Conservation (phyloP, 345 rosid genomes). For the Leavenworthia alabamica region DNA sequence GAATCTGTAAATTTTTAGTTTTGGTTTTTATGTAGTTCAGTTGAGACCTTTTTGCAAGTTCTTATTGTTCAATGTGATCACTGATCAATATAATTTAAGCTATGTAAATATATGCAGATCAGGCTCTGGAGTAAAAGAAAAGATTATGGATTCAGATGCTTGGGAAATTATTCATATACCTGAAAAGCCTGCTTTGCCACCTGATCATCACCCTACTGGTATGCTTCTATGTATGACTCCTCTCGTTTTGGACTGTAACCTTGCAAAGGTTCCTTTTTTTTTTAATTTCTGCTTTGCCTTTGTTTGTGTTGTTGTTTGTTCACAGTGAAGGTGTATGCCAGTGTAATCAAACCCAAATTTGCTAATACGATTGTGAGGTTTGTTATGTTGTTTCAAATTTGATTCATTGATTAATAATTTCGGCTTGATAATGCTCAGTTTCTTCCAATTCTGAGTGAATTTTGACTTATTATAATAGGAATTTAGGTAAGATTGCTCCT, state of each 20-base stretch:
- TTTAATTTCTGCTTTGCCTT: not conserved
- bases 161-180: conserved; percentile 54
- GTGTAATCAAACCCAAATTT: conserved; percentile 53
- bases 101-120: not conserved
- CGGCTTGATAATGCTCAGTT: not conserved
- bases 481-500: conserved; percentile 56
- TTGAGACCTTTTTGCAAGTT: too few species aligned
- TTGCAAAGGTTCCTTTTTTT: not conserved
- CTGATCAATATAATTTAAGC: too few species aligned
- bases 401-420: not conserved
- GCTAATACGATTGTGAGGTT: conserved; percentile 67
- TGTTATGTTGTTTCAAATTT: not conserved
- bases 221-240: conserved; percentile 9
- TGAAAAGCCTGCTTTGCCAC: conserved; percentile 42
- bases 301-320: not conserved
- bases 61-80: too few species aligned
- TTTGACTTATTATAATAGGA: conserved; percentile 34
- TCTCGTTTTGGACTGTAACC: not conserved
- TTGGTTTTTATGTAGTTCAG: too few species aligned
- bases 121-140: too few species aligned
- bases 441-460: not conserved
- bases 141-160: conserved; percentile 24
- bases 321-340: conserved; percentile 60
- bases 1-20: too few species aligned
- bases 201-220: conserved; percentile 61